Evolutionary conservation across 1,139 yeast genomes (phyloP).

Genomic region (Entelexis paramagnoliae): DNA sequence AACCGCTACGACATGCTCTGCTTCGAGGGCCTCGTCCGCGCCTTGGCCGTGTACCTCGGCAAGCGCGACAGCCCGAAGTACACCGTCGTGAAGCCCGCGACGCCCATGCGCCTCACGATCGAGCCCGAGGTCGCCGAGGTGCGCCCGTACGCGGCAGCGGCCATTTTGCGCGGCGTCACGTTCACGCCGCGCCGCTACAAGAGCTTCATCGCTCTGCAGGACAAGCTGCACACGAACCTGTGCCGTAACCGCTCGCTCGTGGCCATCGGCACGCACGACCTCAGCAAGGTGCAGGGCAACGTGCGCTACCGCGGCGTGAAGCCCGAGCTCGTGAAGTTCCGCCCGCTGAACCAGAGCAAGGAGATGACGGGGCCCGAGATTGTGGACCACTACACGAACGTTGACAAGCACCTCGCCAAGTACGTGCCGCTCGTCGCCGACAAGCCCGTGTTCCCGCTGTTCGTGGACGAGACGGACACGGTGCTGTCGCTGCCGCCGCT

Average conservation of each 20-base stretch:
- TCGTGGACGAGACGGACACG: constrained; percentile 63
- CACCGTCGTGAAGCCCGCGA: constrained; percentile 44
- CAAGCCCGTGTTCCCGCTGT: constrained; percentile 84
- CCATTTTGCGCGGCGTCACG: constrained; percentile 70
- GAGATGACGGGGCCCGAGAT: constrained; percentile 66
- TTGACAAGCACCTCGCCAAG: constrained; percentile 77
- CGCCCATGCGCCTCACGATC: constrained; percentile 60
- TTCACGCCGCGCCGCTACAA: constrained; percentile 81
- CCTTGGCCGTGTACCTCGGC: constrained; percentile 82
- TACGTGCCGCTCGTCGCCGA: constrained; percentile 80
- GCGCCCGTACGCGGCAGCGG: constrained; percentile 93
- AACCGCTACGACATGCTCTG: constrained; percentile 96
- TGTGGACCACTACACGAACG: constrained; percentile 77
- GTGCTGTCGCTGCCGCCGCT: constrained; percentile 95
- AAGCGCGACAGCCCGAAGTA: constrained; percentile 54
- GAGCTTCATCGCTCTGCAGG: constrained; percentile 92
- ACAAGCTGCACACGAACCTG: constrained; percentile 85
- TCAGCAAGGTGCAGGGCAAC: constrained; percentile 69
- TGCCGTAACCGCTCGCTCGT: constrained; percentile 96
- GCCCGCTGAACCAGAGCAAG: constrained; percentile 77
- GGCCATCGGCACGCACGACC: constrained; percentile 97
- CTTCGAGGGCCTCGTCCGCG: constrained; percentile 95
- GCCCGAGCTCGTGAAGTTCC: constrained; percentile 59
- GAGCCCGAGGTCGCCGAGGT: constrained; percentile 59
- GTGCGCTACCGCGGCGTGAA: constrained; percentile 68